A percentile compares a stretch with the other conserved stretches of the same genome.
These are phyloP conservation scores for Fraxinus xanthoxyloides DNA, from an alignment of 305 asterid species.

Conservation along the genomic window DNA sequence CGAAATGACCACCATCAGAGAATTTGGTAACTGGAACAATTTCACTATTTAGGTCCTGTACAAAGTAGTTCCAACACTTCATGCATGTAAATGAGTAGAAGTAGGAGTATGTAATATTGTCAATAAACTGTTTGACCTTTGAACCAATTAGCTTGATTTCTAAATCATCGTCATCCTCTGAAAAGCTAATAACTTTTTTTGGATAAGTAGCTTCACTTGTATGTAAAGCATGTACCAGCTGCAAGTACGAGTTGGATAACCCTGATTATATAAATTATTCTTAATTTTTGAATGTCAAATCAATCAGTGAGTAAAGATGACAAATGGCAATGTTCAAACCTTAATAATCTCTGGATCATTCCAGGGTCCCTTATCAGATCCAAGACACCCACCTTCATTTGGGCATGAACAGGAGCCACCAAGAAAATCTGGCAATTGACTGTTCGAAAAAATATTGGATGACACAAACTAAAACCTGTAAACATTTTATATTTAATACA, in stretches of 20 bases:
- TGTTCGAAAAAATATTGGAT: slow-evolving; percentile 35
- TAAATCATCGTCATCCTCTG: slow-evolving; percentile 50
- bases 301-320: background rate
- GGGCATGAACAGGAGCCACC: slow-evolving; percentile 93
- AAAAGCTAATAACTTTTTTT: slow-evolving; percentile 43
- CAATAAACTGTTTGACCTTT: slow-evolving; percentile 38
- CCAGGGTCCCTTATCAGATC: slow-evolving; percentile 95
- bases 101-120: slow-evolving; percentile 3
- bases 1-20: slow-evolving; percentile 49
- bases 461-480: slow-evolving; percentile 16
- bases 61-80: slow-evolving; percentile 17
- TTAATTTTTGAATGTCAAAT: slow-evolving; percentile 5
- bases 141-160: slow-evolving; percentile 48
- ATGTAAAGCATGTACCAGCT: slow-evolving; percentile 71
- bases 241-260: slow-evolving; percentile 43
- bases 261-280: slow-evolving; percentile 26
- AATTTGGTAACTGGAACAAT: slow-evolving; percentile 32
- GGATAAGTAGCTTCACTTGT: slow-evolving; percentile 47
- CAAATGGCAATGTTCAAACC: slow-evolving; percentile 44
- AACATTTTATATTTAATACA: slow-evolving; percentile 1
- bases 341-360: slow-evolving; percentile 73
- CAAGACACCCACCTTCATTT: slow-evolving; percentile 84
- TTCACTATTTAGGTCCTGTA: slow-evolving; percentile 40
- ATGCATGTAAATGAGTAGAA: slow-evolving; percentile 17
- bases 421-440: slow-evolving; percentile 96